Conservation (phyloP, 2,329 filamentous ascomycete genomes). For the Phaeosphaeriaceae sp. region DNA sequence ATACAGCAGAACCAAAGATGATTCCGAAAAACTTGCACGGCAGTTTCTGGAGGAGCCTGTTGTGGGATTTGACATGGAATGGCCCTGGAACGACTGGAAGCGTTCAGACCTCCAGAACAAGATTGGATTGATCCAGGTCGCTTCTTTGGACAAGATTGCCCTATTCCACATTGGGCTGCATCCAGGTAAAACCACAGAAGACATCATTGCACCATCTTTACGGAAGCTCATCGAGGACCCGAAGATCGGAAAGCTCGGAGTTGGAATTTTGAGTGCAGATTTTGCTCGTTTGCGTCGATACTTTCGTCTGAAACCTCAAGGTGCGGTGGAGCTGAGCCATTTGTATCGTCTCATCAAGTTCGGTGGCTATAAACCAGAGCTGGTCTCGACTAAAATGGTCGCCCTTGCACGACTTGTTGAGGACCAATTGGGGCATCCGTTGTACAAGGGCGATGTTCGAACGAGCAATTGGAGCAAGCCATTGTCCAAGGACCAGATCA, state of each 20-base stretch:
- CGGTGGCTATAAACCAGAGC: conserved; percentile 58
- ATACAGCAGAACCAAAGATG: conserved; percentile 75
- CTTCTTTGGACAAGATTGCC: conserved; percentile 76
- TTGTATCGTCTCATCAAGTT: conserved; percentile 80
- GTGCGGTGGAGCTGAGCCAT: conserved; percentile 83
- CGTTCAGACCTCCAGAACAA: conserved; percentile 67
- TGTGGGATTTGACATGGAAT: conserved; percentile 91
- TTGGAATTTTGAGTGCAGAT: conserved; percentile 72
- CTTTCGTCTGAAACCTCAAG: conserved; percentile 70
- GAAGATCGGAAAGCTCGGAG: conserved; percentile 76
- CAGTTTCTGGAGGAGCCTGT: conserved; percentile 74
- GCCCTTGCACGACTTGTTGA: conserved; percentile 74
- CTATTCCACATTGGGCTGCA: conserved; percentile 80
- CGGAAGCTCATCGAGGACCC: conserved; percentile 75
- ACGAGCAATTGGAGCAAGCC: conserved; percentile 75
- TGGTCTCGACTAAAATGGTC: conserved; percentile 59
- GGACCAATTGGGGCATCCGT: conserved; percentile 74
- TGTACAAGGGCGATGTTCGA: conserved; percentile 82
- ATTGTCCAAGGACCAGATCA: conserved; percentile 70
- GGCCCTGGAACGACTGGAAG: conserved; percentile 64
- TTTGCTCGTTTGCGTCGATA: conserved; percentile 71
- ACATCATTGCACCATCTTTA: conserved; percentile 75
- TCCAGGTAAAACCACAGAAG: conserved; percentile 50
- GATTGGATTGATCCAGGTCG: conserved; percentile 83
- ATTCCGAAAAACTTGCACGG: conserved; percentile 71